phyloP scores from a whole-genome alignment of 1,284 basidiomycete genomes.

The Ganoderma meredithae region DNA sequence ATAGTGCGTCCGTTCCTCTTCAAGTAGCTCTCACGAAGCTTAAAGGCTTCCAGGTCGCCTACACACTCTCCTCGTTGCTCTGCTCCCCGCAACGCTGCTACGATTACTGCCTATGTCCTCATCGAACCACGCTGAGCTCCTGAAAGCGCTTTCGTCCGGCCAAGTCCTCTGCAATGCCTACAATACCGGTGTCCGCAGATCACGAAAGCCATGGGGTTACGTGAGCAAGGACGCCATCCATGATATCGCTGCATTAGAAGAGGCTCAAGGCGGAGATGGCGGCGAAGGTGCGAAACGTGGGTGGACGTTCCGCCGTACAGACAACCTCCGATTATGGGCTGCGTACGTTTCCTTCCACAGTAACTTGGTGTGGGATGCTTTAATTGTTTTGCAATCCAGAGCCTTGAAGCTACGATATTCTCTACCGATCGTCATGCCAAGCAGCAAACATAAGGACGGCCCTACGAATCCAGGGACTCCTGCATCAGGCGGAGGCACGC shows the following conservation, averaged over 20 bases:
- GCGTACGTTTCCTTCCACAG: slow-evolving; percentile 59
- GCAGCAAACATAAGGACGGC: slow-evolving; percentile 36
- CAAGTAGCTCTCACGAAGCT: not conserved
- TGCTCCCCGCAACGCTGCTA: slow-evolving; percentile 53
- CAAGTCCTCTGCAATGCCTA: slow-evolving; percentile 83
- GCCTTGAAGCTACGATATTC: slow-evolving; percentile 84
- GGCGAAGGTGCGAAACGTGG: slow-evolving; percentile 50
- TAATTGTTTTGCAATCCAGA: slow-evolving; percentile 45
- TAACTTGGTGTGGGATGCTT: slow-evolving; percentile 7
- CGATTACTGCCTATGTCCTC: slow-evolving; percentile 50
- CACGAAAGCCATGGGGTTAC: slow-evolving; percentile 88
- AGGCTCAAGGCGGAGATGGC: slow-evolving; percentile 46
- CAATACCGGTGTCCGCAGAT: slow-evolving; percentile 80
- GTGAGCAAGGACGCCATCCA: slow-evolving; percentile 82
- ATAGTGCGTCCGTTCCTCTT: slow-evolving; percentile 56
- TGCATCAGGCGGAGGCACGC: slow-evolving; percentile 36
- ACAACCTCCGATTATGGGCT: slow-evolving; percentile 84
- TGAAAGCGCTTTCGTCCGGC: slow-evolving; percentile 75
- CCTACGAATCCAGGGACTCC: slow-evolving; percentile 26
- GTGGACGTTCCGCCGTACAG: slow-evolving; percentile 85
- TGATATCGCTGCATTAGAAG: slow-evolving; percentile 73
- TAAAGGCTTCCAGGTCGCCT: slow-evolving; percentile 56
- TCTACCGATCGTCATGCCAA: slow-evolving; percentile 68
- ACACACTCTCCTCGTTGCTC: slow-evolving; percentile 60
- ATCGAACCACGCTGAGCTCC: slow-evolving; percentile 50